Percentiles rank a stretch among this genome's conserved stretches.
phyloP scores from a whole-genome alignment of 2,329 filamentous ascomycete genomes.

The Penicillium sclerotiorum region DNA sequence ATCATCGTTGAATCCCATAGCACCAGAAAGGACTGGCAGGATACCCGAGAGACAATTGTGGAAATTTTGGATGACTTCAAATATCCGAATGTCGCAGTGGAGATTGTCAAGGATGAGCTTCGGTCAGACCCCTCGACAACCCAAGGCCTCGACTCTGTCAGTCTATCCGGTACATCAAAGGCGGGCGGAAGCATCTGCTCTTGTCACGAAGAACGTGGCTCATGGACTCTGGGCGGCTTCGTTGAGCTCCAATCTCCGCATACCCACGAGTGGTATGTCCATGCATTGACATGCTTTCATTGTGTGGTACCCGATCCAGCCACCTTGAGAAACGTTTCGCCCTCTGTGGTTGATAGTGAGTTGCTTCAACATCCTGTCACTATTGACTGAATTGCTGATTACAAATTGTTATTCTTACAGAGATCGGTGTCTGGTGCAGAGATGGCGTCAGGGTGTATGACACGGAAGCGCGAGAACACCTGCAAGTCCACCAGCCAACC shows the following conservation, averaged over 20 bases:
- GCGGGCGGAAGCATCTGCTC: background rate
- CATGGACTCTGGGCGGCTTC: background rate
- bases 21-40: background rate
- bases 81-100: conserved; percentile 1
- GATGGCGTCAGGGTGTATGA: background rate
- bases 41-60: background rate
- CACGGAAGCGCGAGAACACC: background rate
- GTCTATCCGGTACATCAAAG: background rate
- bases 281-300: conserved; percentile 5
- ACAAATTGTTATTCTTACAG: background rate
- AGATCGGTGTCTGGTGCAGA: background rate
- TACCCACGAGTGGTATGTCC: background rate
- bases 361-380: background rate
- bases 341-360: background rate
- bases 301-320: background rate
- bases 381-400: too few relatives aligned
- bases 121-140: background rate
- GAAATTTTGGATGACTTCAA: background rate
- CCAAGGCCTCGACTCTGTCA: background rate
- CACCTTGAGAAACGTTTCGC: background rate
- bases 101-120: conserved; percentile 4
- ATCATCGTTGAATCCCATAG: background rate
- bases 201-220: background rate
- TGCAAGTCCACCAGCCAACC: background rate
- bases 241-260: background rate